Conservation (phyloP, 106 monocot species). For the Apostasia shenzhenica region DNA sequence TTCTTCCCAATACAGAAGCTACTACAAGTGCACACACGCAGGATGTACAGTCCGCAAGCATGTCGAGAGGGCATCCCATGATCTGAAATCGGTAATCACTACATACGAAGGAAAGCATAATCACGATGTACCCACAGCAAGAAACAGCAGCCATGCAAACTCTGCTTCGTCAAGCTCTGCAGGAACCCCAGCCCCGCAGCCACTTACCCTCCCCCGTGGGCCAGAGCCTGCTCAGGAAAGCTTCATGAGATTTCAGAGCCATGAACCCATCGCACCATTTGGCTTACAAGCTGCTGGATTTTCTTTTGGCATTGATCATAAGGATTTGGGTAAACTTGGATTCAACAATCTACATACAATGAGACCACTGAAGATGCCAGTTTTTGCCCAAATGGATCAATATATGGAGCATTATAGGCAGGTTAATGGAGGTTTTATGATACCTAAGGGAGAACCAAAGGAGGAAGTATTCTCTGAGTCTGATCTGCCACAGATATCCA, state of each 20-base stretch:
- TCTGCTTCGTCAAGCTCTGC: constrained; percentile 8
- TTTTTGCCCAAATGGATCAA: constrained; percentile 16
- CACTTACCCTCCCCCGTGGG: constrained; percentile 14
- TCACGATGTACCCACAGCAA: constrained; percentile 78
- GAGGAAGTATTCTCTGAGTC: constrained; percentile 25
- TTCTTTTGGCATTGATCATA: constrained; percentile 35
- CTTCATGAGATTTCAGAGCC: constrained; percentile 22
- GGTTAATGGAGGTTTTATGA: constrained; percentile 19
- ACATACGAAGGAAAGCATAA: constrained; percentile 38
- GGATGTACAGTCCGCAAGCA: constrained; percentile 86
- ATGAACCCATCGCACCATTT: constrained; percentile 10
- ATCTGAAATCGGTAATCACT: constrained; percentile 88
- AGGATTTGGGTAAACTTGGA: constrained; percentile 21
- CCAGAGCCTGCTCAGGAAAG: constrained; percentile 24
- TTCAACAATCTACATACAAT: neutral
- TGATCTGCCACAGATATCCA: constrained; percentile 31
- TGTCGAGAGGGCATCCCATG: constrained; percentile 89
- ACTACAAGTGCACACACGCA: constrained; percentile 80
- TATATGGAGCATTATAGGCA: constrained; percentile 16
- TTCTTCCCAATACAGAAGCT: constrained; percentile 46
- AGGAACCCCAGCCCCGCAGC: constrained; percentile 7
- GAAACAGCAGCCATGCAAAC: constrained; percentile 41
- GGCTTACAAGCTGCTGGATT: constrained; percentile 27
- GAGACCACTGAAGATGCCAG: constrained; percentile 24
- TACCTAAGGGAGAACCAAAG: constrained; percentile 47